Percentiles rank a stretch among this genome's conserved stretches.
Conservation (phyloP, 2,329 filamentous ascomycete species). For the Colletotrichum lentis region DNA sequence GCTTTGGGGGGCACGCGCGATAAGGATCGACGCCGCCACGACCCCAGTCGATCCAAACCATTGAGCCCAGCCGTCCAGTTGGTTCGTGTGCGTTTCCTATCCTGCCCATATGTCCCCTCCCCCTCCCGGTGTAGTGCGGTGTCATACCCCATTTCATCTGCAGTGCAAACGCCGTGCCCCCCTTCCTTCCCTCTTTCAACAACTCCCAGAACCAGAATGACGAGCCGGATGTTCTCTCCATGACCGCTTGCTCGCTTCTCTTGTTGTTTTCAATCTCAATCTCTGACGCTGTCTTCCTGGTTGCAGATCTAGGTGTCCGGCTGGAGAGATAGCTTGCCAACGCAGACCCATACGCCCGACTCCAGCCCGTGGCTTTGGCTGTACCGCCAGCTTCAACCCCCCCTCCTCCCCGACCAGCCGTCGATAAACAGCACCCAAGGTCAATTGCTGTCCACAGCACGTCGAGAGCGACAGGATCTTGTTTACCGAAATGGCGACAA, state of each 20-base stretch:
- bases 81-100: not conserved
- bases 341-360: not conserved
- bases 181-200: constrained; percentile 9
- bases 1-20: constrained; percentile 42
- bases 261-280: not conserved
- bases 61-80: not conserved
- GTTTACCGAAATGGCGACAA: constrained; percentile 59
- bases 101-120: not conserved
- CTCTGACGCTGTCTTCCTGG: not conserved
- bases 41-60: constrained; percentile 14
- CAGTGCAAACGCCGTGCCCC: constrained; percentile 1
- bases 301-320: not conserved
- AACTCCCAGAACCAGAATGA: not conserved
- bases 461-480: not conserved
- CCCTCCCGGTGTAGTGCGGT: not conserved
- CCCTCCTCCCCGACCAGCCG: not conserved
- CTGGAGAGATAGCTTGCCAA: not conserved
- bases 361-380: not conserved
- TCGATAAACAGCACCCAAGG: constrained; percentile 2
- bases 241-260: not conserved
- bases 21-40: constrained; percentile 44
- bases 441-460: not conserved
- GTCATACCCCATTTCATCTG: constrained; percentile 8
- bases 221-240: not conserved
- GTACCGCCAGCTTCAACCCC: constrained; percentile 6